Evolutionary conservation across 108 stramenopile species (phyloP), one percentile per base, ranked within the genome.

Genomic region (Cyclotella kingstonii): DNA sequence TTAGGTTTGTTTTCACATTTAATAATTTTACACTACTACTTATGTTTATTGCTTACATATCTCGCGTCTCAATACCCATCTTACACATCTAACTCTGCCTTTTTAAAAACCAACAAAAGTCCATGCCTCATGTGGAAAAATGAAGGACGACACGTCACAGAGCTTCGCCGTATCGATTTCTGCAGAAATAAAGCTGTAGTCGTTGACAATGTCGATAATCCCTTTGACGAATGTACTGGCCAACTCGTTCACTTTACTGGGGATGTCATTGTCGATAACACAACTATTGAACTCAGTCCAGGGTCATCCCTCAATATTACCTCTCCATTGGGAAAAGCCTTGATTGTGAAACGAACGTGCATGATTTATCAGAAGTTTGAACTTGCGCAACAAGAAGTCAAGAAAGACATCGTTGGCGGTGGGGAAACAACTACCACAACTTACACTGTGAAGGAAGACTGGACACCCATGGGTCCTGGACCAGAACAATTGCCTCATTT

Each of bases 91-190:
- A 19, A 17, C 4, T 52, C 6, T 30, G 14, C 28, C 23, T 15
- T 26, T 1, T 51, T 29, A 0, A 25, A 51, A 4, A 21, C 25
- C 5, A 23, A 45, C 2, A 15, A 23, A 33, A 69, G 66, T 28
- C 76, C 76, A 19, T 72, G 70, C 48, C 28, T 78, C 6, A 64
- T 81, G 60, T 81, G 77, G 77, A 78, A 78, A 49, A 81, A 81
- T 46, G 77, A 78, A 66, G 80, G 80, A 15, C 50, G 80, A 18
- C 77, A 81, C 33, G 80, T 75, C 15, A 70, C 15, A 2, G 70
- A 80, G 30, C 65, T 80, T 0, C 61, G 74, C 12, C 34, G 70
- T n/a, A 80, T 78, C 28, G 62, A 70, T 40, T 81, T 75, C 34
- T 68, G 70, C 80, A 81, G 74, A 55, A 81, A 81, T 46, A 63